Base-by-base conservation (phyloP, 306 rosid species). In the Castanea crenata region DNA sequence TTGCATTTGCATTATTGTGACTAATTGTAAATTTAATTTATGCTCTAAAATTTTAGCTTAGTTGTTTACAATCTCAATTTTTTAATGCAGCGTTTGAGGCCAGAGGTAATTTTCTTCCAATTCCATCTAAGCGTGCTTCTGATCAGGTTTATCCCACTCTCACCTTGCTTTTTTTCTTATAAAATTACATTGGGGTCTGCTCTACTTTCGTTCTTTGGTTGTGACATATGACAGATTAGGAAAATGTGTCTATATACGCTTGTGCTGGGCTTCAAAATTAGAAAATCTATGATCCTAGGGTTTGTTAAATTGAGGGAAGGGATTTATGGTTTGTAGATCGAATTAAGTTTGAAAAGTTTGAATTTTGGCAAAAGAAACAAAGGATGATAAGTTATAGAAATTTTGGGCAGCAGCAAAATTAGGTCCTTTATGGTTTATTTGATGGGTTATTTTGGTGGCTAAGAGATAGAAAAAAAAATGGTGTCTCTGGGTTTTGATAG, bases 121-220 rank as follows among this genome's bases (percentile, higher is more conserved):
- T 89, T 79, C 99, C 94, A 78, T 83, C 97, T 78, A 91, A 83
- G 85, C 80, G 25, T 61, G 86, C 91, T 81, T 80, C 91, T 68
- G 99, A 92, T n/a, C n/a, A n/a, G n/a, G n/a, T n/a, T n/a, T n/a
- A n/a, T n/a, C n/a, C n/a, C n/a, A n/a, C n/a, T n/a, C 77, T 65
- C 65, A 77, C 3, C 41, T 49, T 49, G n/a, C 19, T 78, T 79
- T 56, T 58, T 55, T 70, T 32, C 57, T 62, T 68, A 55, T 75
- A 74, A 75, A 68, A 75, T 89, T 87, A 79, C 69, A 55, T 54
- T 71, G 31, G 19, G 73, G 74, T 44, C 79, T 35, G 15, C 75
- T 52, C 29, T 85, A 74, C 61, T 71, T 41, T 57, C 16, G 20
- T 69, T 51, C 55, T 35, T 35, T 35, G 46, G 46, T 38, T 7